phyloP scores from a whole-genome alignment of 1,139 yeast species.

The Pichia sp. region DNA sequence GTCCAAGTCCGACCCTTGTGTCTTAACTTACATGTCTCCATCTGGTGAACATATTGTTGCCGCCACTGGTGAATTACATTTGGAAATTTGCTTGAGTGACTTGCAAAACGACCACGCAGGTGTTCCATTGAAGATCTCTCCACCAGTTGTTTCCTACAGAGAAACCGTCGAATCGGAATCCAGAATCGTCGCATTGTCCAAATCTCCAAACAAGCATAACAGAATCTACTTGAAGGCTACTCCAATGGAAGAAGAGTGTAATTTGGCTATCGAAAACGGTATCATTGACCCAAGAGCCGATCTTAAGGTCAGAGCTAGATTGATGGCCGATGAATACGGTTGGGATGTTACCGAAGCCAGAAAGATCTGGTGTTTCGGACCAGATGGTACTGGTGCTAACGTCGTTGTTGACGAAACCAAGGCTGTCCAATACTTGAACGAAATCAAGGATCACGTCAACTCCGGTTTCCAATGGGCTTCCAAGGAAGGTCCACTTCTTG shows the following conservation, averaged over 20 bases:
- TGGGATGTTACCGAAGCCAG: constrained; percentile 99
- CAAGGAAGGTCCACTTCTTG: constrained; percentile 98
- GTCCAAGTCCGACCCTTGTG: constrained; percentile 99
- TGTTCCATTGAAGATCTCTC: constrained; percentile 95
- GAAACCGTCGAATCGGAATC: constrained; percentile 96
- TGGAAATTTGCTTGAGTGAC: constrained; percentile 95
- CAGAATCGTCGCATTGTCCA: constrained; percentile 92
- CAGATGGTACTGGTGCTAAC: constrained; percentile 99
- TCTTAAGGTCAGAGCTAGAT: constrained; percentile 98
- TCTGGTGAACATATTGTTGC: constrained; percentile 99
- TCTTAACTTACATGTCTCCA: constrained; percentile 77
- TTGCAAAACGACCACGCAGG: constrained; percentile 99
- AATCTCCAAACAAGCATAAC: constrained; percentile 99
- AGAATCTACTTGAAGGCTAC: constrained; percentile 97
- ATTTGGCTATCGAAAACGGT: constrained; percentile 91
- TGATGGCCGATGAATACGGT: constrained; percentile 97
- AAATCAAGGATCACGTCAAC: constrained; percentile 98
- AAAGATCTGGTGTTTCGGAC: constrained; percentile 99
- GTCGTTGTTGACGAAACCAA: constrained; percentile 98
- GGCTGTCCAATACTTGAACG: constrained; percentile 99
- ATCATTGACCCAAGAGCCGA: constrained; percentile 93
- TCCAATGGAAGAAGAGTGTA: constrained; percentile 91
- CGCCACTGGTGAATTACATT: constrained; percentile 99
- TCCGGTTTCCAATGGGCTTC: constrained; percentile 99
- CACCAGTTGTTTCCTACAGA: constrained; percentile 98